Evolutionary conservation across 129 eudicot genomes (phyloP).

Genomic region (Helianthus annuus): DNA sequence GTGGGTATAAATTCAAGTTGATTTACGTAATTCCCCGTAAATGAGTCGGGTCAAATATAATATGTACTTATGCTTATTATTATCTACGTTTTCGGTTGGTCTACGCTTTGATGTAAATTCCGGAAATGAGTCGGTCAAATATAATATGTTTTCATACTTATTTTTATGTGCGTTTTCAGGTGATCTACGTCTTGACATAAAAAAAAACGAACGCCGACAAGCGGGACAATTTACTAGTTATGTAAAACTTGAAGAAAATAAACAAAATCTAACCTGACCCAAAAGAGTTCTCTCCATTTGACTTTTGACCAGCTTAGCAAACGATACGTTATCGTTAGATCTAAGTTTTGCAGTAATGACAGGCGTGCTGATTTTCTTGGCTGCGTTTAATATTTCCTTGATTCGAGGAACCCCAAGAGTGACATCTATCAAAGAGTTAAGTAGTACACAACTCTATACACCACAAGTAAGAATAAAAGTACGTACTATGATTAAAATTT

Average conservation of each 20-base stretch:
- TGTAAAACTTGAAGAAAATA: neutral
- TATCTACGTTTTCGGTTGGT: too few relatives aligned
- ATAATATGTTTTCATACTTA: too few relatives aligned
- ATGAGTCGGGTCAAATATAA: too few relatives aligned
- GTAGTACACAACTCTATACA: conserved; percentile 25
- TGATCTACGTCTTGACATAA: too few relatives aligned
- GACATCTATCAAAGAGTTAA: conserved; percentile 69
- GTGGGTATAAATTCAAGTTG: too few relatives aligned
- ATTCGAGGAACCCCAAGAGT: conserved; percentile 99
- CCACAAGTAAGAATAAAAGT: neutral
- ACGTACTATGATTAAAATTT: neutral
- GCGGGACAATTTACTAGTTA: neutral
- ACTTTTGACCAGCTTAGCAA: conserved; percentile 62
- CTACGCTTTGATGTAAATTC: too few relatives aligned
- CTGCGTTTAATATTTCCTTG: conserved; percentile 85
- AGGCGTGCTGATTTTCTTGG: conserved; percentile 86
- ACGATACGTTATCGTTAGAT: conserved; percentile 34
- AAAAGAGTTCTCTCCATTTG: conserved; percentile 80
- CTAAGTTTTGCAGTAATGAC: conserved; percentile 70
- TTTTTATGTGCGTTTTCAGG: too few relatives aligned
- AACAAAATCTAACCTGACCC: conserved; percentile 59
- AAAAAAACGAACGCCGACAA: too few relatives aligned
- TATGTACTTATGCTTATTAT: too few relatives aligned
- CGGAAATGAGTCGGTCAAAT: too few relatives aligned
- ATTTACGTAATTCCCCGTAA: too few relatives aligned